These are phyloP conservation scores for Hygrocybe punicea DNA, from an alignment of 768 basidiomycete species.

Conservation along the genomic window DNA sequence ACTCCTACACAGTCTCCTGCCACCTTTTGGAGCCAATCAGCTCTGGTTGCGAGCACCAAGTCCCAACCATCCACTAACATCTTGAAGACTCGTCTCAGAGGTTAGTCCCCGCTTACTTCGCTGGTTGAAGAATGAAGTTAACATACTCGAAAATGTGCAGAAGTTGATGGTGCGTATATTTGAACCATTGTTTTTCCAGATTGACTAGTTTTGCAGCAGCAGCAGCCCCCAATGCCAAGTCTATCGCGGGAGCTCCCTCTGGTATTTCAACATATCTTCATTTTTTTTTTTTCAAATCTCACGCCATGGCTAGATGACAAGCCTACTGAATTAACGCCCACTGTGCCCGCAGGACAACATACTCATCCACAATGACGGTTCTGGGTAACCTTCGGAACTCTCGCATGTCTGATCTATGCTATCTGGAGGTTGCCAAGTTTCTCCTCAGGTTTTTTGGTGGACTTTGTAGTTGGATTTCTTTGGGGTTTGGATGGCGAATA, in stretches of 20 bases:
- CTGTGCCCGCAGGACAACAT: not conserved
- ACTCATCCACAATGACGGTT: conserved; percentile 15
- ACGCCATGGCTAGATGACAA: not conserved
- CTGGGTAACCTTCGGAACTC: conserved; percentile 17
- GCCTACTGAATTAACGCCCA: not conserved
- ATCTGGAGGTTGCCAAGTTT: conserved; percentile 27
- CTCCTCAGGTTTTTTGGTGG: conserved; percentile 4
- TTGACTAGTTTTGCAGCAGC: not conserved
- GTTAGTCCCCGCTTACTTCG: not conserved
- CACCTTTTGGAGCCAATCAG: conserved; percentile 8
- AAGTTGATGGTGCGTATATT: too few species aligned
- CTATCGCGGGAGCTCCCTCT: not conserved
- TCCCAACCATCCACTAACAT: not conserved
- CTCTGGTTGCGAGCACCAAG: conserved; percentile 2
- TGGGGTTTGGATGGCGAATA: too few species aligned
- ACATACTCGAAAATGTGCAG: too few species aligned
- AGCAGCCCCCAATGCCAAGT: not conserved
- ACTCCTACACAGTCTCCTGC: conserved; percentile 15
- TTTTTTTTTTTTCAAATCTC: not conserved
- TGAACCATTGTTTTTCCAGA: not conserved
- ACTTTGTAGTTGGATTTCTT: not conserved
- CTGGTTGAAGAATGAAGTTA: too few species aligned
- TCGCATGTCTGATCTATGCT: conserved; percentile 13
- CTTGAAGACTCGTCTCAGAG: not conserved
- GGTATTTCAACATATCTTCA: not conserved